These are phyloP conservation scores for Alloascoidea hylecoeti DNA, from an alignment of 805 yeast species.

Conservation along the genomic window DNA sequence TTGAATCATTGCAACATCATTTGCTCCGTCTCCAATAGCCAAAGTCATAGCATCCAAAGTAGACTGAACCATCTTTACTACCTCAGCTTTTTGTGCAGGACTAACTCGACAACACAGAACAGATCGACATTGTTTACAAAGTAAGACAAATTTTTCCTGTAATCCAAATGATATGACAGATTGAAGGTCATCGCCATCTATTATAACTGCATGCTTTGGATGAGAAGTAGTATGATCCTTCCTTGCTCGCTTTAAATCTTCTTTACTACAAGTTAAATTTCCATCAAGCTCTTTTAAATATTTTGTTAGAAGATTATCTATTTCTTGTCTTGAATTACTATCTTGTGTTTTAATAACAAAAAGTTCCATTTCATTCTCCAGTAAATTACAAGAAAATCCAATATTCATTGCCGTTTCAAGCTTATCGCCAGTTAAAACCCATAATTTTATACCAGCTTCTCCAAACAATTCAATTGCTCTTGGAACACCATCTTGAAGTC, in stretches of 20 bases:
- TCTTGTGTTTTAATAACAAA: constrained; percentile 35
- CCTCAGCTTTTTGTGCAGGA: constrained; percentile 71
- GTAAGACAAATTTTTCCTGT: constrained; percentile 43
- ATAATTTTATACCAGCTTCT: constrained; percentile 63
- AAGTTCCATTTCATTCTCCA: constrained; percentile 55
- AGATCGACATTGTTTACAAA: constrained; percentile 64
- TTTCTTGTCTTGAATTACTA: constrained; percentile 14
- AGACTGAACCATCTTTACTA: constrained; percentile 52
- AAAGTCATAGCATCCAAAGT: constrained; percentile 60
- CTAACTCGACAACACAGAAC: constrained; percentile 80
- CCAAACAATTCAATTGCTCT: constrained; percentile 52
- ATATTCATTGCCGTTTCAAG: constrained; percentile 77
- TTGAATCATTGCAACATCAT: constrained; percentile 81
- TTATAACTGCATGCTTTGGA: constrained; percentile 41
- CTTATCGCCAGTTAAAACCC: constrained; percentile 79
- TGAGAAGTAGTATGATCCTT: constrained; percentile 53
- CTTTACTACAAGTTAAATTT: constrained; percentile 25
- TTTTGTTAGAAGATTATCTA: constrained; percentile 22
- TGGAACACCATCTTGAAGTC: constrained; percentile 69
- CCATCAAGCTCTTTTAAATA: constrained; percentile 33
- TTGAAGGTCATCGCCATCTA: constrained; percentile 56
- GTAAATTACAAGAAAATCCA: constrained; percentile 65
- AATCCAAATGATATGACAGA: constrained; percentile 2
- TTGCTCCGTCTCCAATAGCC: constrained; percentile 80
- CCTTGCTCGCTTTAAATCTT: constrained; percentile 33